These are phyloP conservation scores for Fusarium haematococcum DNA, from an alignment of 2,329 filamentous ascomycete species.

Conservation along the genomic window DNA sequence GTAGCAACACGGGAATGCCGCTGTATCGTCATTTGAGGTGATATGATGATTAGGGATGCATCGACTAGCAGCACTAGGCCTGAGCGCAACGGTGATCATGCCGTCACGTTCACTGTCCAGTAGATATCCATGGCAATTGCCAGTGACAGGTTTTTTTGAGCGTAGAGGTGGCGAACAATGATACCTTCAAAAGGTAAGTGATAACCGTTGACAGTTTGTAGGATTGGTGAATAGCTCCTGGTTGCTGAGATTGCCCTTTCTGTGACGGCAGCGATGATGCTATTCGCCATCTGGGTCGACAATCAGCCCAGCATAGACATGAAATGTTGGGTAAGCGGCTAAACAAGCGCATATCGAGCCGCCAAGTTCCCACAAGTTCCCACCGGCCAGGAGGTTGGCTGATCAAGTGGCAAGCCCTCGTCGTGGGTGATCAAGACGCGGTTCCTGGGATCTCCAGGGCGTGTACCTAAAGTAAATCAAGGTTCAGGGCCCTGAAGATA, in stretches of 20 bases:
- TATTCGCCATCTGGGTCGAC: not conserved
- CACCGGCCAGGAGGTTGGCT: not conserved
- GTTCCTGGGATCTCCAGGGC: constrained; percentile 12
- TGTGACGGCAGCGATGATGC: not conserved
- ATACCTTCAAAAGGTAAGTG: not conserved
- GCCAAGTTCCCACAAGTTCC: not conserved
- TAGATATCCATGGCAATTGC: not conserved
- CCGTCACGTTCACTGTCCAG: not conserved
- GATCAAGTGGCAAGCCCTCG: not conserved
- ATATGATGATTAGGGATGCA: not conserved
- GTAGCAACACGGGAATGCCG: not conserved
- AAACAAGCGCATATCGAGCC: not conserved
- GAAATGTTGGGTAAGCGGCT: not conserved
- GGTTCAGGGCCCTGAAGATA: constrained; percentile 15
- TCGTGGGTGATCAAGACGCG: not conserved
- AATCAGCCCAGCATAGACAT: not conserved
- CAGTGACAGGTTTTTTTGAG: not conserved
- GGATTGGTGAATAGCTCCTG: not conserved
- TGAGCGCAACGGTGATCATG: not conserved
- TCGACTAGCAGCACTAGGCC: not conserved
- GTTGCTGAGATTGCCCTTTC: not conserved
- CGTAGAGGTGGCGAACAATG: not conserved
- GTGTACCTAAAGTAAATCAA: not conserved
- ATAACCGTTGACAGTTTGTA: not conserved
- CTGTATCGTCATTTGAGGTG: not conserved